Conservation (phyloP, 164 flowering plant genomes). For the Brasenia schreberi region DNA sequence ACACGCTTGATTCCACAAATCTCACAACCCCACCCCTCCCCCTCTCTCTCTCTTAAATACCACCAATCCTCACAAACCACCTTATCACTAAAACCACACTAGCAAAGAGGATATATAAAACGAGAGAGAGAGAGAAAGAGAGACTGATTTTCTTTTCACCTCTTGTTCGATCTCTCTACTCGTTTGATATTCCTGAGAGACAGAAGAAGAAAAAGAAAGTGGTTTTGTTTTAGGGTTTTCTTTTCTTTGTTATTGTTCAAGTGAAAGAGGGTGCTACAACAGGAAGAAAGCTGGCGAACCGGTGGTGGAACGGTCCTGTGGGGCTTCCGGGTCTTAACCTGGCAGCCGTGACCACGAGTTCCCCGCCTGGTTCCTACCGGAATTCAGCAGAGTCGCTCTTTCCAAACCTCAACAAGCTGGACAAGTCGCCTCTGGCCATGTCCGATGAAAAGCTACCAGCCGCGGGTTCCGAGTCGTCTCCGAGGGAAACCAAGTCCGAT, state of each 20-base stretch:
- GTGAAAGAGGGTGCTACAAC: not conserved
- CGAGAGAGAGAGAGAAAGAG: not conserved
- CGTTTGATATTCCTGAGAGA: not conserved
- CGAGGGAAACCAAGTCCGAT: not conserved
- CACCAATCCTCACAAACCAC: not conserved
- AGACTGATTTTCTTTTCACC: too few relatives aligned
- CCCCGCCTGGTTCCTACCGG: not conserved
- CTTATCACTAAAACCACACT: constrained; percentile 1
- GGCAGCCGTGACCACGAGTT: constrained; percentile 12
- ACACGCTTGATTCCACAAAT: constrained; percentile 17
- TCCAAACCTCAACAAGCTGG: not conserved
- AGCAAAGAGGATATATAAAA: too few relatives aligned
- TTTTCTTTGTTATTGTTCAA: not conserved
- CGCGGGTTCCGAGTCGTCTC: not conserved
- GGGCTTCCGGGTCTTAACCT: constrained; percentile 33
- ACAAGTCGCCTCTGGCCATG: not conserved
- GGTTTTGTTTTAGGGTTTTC: too few relatives aligned
- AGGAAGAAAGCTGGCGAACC: constrained; percentile 36
- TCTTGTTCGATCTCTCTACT: not conserved
- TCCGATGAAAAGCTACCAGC: not conserved
- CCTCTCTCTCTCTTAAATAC: not conserved
- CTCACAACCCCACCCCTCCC: constrained; percentile 27
- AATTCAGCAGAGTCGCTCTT: not conserved
- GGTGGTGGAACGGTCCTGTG: constrained; percentile 63
- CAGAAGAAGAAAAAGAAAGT: not conserved